Base-by-base conservation (phyloP, 495 filamentous ascomycete species). In the Corynascus novoguineensis region DNA sequence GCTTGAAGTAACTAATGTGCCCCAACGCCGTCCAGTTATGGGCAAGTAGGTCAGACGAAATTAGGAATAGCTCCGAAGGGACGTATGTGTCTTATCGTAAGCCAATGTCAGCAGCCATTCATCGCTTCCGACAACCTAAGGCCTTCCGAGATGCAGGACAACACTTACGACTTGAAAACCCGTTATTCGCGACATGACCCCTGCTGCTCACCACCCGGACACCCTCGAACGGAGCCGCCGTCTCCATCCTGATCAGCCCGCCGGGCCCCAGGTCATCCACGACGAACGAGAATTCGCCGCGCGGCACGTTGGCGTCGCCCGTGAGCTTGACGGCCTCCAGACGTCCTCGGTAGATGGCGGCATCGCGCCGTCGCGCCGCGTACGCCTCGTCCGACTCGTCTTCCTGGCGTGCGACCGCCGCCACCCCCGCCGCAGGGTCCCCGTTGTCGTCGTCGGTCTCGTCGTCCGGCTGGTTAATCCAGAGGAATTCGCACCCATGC, bases 261-360 rank as follows among this genome's bases (percentile, higher is more conserved):
- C 57, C 68, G 0, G 77, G 71, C 0, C 87, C 85, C 28, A 96
- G 83, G 63, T 96, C 89, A 21, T 89, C 80, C 0, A 85, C 84
- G 6, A 86, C 73, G 65, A 92, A 97, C 0, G 89, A 87, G 57
- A 82, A 81, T 64, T 95, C 85, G 15, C 92, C 92, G 37, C 91
- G 79, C 6, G 91, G 92, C 21, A 97, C 83, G 60, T 96, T 93
- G 0, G 83, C 80, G 61, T 97, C 92, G 3, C 92, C 92, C 0
- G 92, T 97, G 31, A 97, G 73, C 66, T 97, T 97, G 66, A 96
- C 81, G 0, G 86, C 92, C 61, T 89, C 83, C 5, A 96, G 59
- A 17, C 82, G 73, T 12, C 88, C 89, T 15, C 70, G 71, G 62
- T 81, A 82, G 1, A 76, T 63, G 14, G 61, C 64, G 25, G 72